Evolutionary conservation across 2,329 filamentous ascomycete species (phyloP).

Genomic region (Arthrobotrys musiformis): DNA sequence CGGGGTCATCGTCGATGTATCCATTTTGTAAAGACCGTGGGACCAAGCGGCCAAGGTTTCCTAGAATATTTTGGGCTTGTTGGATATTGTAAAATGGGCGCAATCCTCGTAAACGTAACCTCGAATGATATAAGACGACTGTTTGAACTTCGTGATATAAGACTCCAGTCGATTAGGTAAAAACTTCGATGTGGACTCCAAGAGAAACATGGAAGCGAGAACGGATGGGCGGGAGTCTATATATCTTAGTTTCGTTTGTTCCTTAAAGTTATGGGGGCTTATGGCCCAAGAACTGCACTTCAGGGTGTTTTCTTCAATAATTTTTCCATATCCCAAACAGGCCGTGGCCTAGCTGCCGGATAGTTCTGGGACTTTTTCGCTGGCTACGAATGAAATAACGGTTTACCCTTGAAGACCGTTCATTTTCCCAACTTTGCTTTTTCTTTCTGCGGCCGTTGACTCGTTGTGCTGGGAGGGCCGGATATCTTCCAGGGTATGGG

Average conservation of each 20-base stretch:
- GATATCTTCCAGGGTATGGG: slow-evolving; percentile 15
- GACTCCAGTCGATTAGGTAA: slow-evolving; percentile 50
- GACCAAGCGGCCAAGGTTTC: slow-evolving; percentile 14
- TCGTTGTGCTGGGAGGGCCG: slow-evolving; percentile 16
- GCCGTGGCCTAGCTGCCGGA: slow-evolving; percentile 31
- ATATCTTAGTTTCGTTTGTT: slow-evolving; percentile 50
- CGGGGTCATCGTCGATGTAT: slow-evolving; percentile 43
- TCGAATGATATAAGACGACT: slow-evolving; percentile 22
- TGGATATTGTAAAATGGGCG: slow-evolving; percentile 15
- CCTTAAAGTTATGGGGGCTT: slow-evolving; percentile 41
- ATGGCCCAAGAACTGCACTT: neutral
- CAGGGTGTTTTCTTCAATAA: slow-evolving; percentile 24
- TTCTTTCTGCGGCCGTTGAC: slow-evolving; percentile 24
- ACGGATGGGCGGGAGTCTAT: slow-evolving; percentile 52
- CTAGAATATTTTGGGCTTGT: neutral
- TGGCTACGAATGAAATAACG: slow-evolving; percentile 42
- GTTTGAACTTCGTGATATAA: slow-evolving; percentile 34
- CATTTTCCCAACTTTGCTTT: slow-evolving; percentile 18
- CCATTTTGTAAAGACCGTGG: slow-evolving; percentile 26
- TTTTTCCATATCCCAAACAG: slow-evolving; percentile 33
- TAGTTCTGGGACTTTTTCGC: slow-evolving; percentile 33
- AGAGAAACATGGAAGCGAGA: slow-evolving; percentile 49
- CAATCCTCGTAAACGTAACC: neutral
- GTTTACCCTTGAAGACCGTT: slow-evolving; percentile 33
- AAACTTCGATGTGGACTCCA: slow-evolving; percentile 41